Conservation (phyloP, 1,139 yeast genomes). For the Pichia sp. region DNA sequence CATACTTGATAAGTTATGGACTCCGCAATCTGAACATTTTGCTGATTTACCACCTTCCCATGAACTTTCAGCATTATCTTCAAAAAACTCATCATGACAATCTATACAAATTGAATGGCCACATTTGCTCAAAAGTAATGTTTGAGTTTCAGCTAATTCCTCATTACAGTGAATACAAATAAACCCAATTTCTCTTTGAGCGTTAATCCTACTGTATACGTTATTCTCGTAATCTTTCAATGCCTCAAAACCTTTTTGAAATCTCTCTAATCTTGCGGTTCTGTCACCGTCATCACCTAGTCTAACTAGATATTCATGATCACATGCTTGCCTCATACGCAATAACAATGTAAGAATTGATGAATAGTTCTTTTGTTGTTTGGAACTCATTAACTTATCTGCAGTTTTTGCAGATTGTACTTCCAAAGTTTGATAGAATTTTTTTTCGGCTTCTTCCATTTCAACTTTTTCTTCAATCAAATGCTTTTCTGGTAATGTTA, state of each 20-base stretch:
- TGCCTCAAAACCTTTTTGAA: constrained; percentile 19
- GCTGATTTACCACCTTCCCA: constrained; percentile 36
- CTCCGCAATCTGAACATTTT: constrained; percentile 36
- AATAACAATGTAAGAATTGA: constrained; percentile 66
- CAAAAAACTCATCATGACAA: constrained; percentile 51
- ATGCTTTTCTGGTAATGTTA: constrained; percentile 64
- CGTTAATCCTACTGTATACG: constrained; percentile 19
- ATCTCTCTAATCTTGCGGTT: constrained; percentile 14
- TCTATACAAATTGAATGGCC: constrained; percentile 65
- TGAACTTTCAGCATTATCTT: constrained; percentile 34
- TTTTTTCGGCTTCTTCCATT: constrained; percentile 47
- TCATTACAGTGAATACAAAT: constrained; percentile 69
- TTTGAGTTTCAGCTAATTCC: constrained; percentile 41
- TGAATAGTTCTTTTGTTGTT: constrained; percentile 28
- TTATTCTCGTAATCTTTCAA: constrained; percentile 10
- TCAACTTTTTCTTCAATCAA: constrained; percentile 41
- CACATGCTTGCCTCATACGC: constrained; percentile 84
- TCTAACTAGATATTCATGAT: constrained; percentile 71
- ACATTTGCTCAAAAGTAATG: constrained; percentile 49
- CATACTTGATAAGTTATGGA: constrained; percentile 33
- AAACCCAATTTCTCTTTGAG: constrained; percentile 31
- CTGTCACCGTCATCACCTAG: constrained; percentile 42
- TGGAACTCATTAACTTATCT: constrained; percentile 38
- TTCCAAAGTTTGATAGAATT: constrained; percentile 57
- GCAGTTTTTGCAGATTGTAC: constrained; percentile 52